Evolutionary conservation across 345 rosid species (phyloP), one percentile per base, ranked within the genome.

Genomic region (Dimocarpus longan): DNA sequence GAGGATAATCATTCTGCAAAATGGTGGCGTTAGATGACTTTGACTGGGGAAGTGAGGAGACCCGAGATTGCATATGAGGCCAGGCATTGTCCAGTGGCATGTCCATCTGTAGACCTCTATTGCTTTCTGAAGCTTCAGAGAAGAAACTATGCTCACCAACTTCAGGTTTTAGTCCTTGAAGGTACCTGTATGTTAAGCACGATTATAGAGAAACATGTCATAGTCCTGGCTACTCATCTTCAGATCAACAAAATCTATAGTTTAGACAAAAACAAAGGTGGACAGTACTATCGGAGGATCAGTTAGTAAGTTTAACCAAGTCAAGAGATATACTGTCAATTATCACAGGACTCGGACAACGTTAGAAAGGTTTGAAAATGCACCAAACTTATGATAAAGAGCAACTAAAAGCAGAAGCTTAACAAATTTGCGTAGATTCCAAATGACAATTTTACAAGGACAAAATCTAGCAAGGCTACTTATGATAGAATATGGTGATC

Each of bases 61-160:
- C 78, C 63, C 80, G 80, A 42, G 91, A 79, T 40, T 84, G 92
- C 89, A 87, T 84, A 79, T 73, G 56, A 40, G 86, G 84, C 92
- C 90, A 87, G 2, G 87, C 22, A 54, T 68, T 81, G 59, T 78
- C 88, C 8, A 80, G 86, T 54, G 68, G 85, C 2, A 82, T 64
- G 16, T 82, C 84, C 11, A 80, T 80, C 80, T 73, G 87, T n/a
- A 80, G 65, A 32, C 81, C 79, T 54, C 79, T 78, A 67, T 82
- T 80, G 81, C 87, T 82, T 50, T 82, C 88, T 8, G 90, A 87
- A 65, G 82, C 86, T 79, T 84, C 87, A 15, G 85, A 70, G 68
- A 89, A 75, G 85, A 85, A 82, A 67, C 84, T 85, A 56, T 79
- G 90, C 74, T 87, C 89, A 1, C 86, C 87, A 57, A 63, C 76